These are phyloP conservation scores for Stachybotrys echinatus DNA, from an alignment of 2,329 filamentous ascomycete genomes.

Conservation along the genomic window DNA sequence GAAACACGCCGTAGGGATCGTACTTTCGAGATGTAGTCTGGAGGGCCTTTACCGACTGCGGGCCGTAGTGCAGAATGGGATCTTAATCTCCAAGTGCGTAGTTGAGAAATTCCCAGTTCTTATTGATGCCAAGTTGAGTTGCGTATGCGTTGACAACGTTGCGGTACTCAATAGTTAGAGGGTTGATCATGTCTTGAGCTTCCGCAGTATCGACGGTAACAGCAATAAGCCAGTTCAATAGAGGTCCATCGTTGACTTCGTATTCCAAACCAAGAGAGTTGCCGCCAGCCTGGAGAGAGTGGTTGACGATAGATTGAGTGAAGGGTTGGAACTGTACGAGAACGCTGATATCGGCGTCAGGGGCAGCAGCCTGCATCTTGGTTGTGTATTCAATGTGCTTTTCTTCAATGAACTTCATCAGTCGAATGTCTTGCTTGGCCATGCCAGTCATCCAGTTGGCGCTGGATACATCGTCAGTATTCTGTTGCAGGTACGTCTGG, in stretches of 20 bases:
- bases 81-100: constrained; percentile 34
- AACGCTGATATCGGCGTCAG: constrained; percentile 16
- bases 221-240: constrained; percentile 28
- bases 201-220: constrained; percentile 33
- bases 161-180: constrained; percentile 17
- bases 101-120: constrained; percentile 36
- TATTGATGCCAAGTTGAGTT: constrained; percentile 18
- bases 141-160: constrained; percentile 18
- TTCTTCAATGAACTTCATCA: constrained; percentile 24
- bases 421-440: constrained; percentile 17
- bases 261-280: constrained; percentile 25
- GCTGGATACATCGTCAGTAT: too few species aligned
- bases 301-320: constrained; percentile 18
- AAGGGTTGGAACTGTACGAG: constrained; percentile 26
- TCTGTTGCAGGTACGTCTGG: too few species aligned
- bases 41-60: constrained; percentile 24
- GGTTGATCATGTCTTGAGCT: constrained; percentile 23
- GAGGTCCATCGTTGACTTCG: constrained; percentile 27
- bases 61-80: constrained; percentile 30
- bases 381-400: constrained; percentile 19
- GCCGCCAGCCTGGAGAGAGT: constrained; percentile 16
- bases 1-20: constrained; percentile 26
- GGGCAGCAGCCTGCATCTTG: constrained; percentile 18
- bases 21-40: constrained; percentile 23
- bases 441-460: constrained; percentile 27